Evolutionary conservation across 2,329 filamentous ascomycete species (phyloP), one percentile per base, ranked within the genome.

Genomic region (Dactylella cylindrospora): DNA sequence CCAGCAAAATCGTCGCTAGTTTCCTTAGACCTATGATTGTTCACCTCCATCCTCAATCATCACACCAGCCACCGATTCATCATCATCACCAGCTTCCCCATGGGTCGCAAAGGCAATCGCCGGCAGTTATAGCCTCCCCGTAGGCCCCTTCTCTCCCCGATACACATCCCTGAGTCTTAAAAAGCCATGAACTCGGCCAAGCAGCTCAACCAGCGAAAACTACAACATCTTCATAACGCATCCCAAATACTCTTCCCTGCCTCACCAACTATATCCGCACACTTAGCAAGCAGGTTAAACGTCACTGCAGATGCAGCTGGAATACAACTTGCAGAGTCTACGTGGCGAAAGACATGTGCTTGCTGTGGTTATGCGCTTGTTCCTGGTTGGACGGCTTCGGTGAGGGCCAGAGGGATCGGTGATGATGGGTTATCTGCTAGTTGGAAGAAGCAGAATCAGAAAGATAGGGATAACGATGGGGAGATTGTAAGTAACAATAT

Each of bases 311-410:
- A 26, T 8, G 39, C 39, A 22, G 29, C 47, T 5, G 43, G 39
- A 10, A 53, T 53, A n/a, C 47, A 47, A 8, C 41, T 61, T 3
- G 44, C 47, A 12, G 55, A 49, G 12, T 52, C 55, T 22, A 61
- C 55, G 20, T 61, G 55, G 47, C 49, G 41, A 40, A 61, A 61
- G 3, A 53, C 20, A 5, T 61, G 55, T 35, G 55, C 35, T 19
- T 23, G 31, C 17, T 61, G 55, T 29, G 55, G 55, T 8, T 61
- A 53, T 33, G 28, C 41, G 5, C 29, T 47, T 5, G 55, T 61
- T 9, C 55, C 55, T 10, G 55, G 55, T n/a, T 53, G 43, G 55
- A 61, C 55, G 12, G 50, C 47, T 31, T 47, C 55, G 22, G 55
- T 61, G n/a, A 41, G 47, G 15, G 28, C 44, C 25, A 40, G 55